These are phyloP conservation scores for Dispira simplex DNA, from an alignment of 192 early-diverging fungal genomes.

Conservation along the genomic window DNA sequence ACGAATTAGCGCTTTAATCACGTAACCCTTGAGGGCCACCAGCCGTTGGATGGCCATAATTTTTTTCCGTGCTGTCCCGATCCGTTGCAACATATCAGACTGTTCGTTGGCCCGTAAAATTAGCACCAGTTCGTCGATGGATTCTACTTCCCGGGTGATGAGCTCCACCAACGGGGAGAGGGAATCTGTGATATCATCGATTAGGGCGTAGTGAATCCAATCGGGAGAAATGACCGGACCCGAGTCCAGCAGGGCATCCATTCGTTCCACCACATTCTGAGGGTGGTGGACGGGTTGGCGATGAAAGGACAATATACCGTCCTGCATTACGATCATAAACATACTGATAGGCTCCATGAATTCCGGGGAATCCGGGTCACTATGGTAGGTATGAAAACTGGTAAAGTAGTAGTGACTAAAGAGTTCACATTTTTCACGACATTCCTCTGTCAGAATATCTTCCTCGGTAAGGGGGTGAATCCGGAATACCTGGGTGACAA, in stretches of 20 bases:
- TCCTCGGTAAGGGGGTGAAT: slow-evolving; percentile 85
- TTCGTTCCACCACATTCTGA: slow-evolving; percentile 44
- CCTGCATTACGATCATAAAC: slow-evolving; percentile 2
- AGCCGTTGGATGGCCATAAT: slow-evolving; percentile 52
- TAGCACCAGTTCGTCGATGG: slow-evolving; percentile 63
- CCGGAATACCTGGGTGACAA: slow-evolving; percentile 47
- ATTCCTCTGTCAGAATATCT: slow-evolving; percentile 69
- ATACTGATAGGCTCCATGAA: slow-evolving; percentile 3
- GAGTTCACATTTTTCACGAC: slow-evolving; percentile 78
- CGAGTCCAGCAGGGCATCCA: slow-evolving; percentile 35
- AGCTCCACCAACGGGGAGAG: slow-evolving; percentile 43
- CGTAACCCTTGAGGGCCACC: slow-evolving; percentile 49
- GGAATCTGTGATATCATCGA: slow-evolving; percentile 66
- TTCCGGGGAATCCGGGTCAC: not conserved
- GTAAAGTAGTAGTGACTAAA: slow-evolving; percentile 85
- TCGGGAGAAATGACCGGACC: slow-evolving; percentile 27
- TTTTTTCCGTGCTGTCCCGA: slow-evolving; percentile 53
- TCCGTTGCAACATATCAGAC: slow-evolving; percentile 54
- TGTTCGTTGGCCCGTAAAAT: slow-evolving; percentile 31
- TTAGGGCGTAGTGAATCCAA: slow-evolving; percentile 63
- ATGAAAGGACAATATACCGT: slow-evolving; percentile 32
- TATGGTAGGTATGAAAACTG: slow-evolving; percentile 43
- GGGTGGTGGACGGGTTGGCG: slow-evolving; percentile 33
- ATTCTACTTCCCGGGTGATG: slow-evolving; percentile 60
- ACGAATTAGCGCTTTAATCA: slow-evolving; percentile 50